These are phyloP conservation scores for Xylaria sp. DNA, from an alignment of 2,329 filamentous ascomycete genomes.

Conservation along the genomic window DNA sequence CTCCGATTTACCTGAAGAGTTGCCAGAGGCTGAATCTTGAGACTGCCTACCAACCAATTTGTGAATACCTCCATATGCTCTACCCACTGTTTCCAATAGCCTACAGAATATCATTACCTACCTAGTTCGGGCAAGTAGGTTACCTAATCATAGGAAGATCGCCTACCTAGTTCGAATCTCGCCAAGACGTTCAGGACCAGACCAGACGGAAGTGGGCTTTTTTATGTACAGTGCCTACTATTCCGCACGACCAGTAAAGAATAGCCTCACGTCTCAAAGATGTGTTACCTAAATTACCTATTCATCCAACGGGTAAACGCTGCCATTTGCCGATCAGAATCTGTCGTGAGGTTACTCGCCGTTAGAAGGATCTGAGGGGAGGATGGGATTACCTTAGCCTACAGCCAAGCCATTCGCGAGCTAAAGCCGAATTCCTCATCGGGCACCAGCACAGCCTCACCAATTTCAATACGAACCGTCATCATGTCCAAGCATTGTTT, in stretches of 20 bases:
- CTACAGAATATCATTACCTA: background rate
- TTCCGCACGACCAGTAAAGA: too few species aligned
- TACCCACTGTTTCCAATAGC: background rate
- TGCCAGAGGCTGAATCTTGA: conserved; percentile 38
- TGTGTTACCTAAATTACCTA: background rate
- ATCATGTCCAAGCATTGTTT: conserved; percentile 5
- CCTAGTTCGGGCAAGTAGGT: background rate
- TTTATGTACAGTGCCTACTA: too few species aligned
- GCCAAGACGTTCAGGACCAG: too few species aligned
- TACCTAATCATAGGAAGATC: background rate
- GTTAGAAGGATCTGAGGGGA: background rate
- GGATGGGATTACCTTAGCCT: background rate
- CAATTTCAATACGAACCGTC: conserved; percentile 32
- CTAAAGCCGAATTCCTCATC: conserved; percentile 4
- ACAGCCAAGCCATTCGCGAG: conserved; percentile 18
- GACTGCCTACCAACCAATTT: background rate
- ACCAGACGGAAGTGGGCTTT: too few species aligned
- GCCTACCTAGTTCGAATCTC: too few species aligned
- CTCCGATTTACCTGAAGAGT: conserved; percentile 53
- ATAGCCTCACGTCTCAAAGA: background rate
- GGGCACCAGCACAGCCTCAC: conserved; percentile 27
- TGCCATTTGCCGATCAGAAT: background rate
- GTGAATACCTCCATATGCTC: background rate
- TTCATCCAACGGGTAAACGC: background rate
- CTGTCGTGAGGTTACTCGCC: background rate